These are phyloP conservation scores for Ustilago shanxiensis DNA, from an alignment of 1,284 basidiomycete genomes.

Conservation along the genomic window DNA sequence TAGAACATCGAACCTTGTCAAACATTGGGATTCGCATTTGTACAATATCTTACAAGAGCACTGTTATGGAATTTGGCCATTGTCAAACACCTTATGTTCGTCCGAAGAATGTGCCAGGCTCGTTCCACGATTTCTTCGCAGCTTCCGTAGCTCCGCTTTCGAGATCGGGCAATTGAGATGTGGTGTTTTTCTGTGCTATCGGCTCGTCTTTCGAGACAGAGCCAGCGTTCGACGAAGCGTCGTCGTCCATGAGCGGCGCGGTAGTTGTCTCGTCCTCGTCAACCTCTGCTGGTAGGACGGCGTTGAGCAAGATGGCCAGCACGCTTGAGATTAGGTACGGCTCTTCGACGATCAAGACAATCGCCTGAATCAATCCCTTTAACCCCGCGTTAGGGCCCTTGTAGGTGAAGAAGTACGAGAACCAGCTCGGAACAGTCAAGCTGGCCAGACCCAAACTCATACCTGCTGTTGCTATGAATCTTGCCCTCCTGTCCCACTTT, in stretches of 20 bases:
- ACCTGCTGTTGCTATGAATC: constrained; percentile 42
- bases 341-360: constrained; percentile 46
- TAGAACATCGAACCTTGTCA: neutral
- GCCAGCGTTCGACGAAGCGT: constrained; percentile 12
- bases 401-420: constrained; percentile 48
- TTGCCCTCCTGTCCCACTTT: constrained; percentile 42
- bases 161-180: constrained; percentile 22
- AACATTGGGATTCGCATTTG: neutral
- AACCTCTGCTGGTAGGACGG: constrained; percentile 27
- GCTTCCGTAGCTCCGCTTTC: constrained; percentile 17
- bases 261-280: constrained; percentile 11
- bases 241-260: constrained; percentile 8
- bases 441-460: constrained; percentile 37
- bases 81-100: constrained; percentile 7
- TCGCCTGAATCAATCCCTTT: constrained; percentile 38
- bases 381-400: constrained; percentile 23
- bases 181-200: neutral
- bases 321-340: constrained; percentile 45
- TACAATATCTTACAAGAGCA: constrained; percentile 7
- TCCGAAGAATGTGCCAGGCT: constrained; percentile 28
- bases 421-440: constrained; percentile 39
- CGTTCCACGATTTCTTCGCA: constrained; percentile 20
- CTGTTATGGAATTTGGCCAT: neutral
- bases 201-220: constrained; percentile 13
- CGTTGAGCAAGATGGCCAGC: constrained; percentile 38